phyloP scores from a whole-genome alignment of 768 basidiomycete species.

The Tricholoma terreum region DNA sequence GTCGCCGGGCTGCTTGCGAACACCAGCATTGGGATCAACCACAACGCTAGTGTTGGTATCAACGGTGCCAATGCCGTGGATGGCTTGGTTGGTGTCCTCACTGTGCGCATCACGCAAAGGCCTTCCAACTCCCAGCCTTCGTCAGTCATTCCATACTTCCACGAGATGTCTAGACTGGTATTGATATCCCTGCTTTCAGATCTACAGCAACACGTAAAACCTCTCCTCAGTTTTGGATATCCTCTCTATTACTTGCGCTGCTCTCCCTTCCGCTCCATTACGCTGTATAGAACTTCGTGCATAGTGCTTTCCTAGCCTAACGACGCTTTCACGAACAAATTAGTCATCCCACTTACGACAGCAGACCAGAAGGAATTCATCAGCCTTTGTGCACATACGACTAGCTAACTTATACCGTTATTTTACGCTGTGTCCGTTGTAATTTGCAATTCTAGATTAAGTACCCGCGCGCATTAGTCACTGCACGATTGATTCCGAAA shows the following conservation, averaged over 20 bases:
- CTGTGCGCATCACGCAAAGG: slow-evolving; percentile 56
- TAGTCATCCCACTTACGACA: no score
- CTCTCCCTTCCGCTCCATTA: neutral
- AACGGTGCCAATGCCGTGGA: slow-evolving; percentile 67
- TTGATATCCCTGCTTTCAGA: neutral
- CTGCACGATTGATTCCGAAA: no score
- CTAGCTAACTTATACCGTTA: neutral
- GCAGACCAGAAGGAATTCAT: neutral
- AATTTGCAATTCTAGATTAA: no score
- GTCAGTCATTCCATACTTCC: slow-evolving; percentile 22
- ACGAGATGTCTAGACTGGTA: neutral
- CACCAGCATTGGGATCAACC: slow-evolving; percentile 68
- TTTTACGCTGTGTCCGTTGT: neutral
- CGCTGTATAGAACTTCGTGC: neutral
- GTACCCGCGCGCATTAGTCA: no score
- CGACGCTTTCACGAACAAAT: neutral
- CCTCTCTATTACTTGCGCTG: slow-evolving; percentile 6
- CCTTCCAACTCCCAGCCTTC: slow-evolving; percentile 23
- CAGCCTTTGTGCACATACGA: neutral
- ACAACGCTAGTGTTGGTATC: slow-evolving; percentile 50
- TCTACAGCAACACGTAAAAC: neutral
- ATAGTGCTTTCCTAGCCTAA: neutral
- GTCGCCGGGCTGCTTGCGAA: slow-evolving; percentile 69
- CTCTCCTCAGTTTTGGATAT: neutral
- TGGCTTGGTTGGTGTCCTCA: slow-evolving; percentile 78